Conservation (phyloP, 2,329 filamentous ascomycete species). For the Cylindrodendrum hubeiense region DNA sequence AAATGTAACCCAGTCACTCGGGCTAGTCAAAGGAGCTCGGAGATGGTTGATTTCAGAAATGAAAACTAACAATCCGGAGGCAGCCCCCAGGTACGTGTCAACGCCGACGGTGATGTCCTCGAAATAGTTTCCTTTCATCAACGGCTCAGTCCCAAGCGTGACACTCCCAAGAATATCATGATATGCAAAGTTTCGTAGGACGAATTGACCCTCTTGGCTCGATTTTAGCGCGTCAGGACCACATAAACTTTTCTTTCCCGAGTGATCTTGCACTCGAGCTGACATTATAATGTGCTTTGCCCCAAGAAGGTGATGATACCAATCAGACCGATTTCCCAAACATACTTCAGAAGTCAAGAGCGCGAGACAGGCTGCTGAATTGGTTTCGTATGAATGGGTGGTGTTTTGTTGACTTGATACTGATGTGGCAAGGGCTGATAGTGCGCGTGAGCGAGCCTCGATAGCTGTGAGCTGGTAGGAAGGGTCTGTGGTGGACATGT, state of each 20-base stretch:
- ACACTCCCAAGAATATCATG: constrained; percentile 22
- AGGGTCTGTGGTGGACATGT: constrained; percentile 3
- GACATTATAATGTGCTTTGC: constrained; percentile 6
- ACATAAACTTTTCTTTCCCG: not conserved
- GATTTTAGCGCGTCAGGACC: constrained; percentile 3
- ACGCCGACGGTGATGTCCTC: constrained; percentile 1
- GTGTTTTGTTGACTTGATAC: not conserved
- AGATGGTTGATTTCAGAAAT: constrained; percentile 9
- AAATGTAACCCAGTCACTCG: not conserved
- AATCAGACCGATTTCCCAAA: not conserved
- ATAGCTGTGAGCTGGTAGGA: not conserved
- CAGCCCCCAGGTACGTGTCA: constrained; percentile 15
- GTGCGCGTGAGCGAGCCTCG: constrained; percentile 2
- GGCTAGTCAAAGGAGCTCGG: not conserved
- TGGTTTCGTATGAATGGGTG: not conserved
- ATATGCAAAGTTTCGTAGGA: constrained; percentile 19
- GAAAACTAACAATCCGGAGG: not conserved
- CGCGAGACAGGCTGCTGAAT: constrained; percentile 1
- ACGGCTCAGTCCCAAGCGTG: constrained; percentile 2
- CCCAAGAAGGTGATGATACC: constrained; percentile 17
- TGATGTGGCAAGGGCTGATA: not conserved
- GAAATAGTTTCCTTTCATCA: constrained; percentile 2
- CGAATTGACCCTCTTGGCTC: constrained; percentile 13
- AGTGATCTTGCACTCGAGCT: not conserved
- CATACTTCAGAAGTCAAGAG: constrained; percentile 8